Percentiles rank a stretch among this genome's conserved stretches.
Conservation (phyloP, 345 rosid species). For the Cochlearia excelsa region DNA sequence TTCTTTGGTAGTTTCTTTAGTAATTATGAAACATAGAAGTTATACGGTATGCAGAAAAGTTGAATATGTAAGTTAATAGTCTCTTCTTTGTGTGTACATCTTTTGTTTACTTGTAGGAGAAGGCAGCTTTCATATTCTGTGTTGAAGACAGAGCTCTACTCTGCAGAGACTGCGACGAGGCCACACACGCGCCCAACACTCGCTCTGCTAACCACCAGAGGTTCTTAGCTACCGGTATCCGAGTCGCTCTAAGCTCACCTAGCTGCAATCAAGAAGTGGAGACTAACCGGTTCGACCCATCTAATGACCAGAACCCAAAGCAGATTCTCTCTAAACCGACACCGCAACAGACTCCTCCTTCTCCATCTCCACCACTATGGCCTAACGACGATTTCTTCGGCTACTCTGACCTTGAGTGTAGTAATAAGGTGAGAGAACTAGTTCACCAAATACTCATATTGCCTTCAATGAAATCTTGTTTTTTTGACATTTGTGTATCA, state of each 20-base stretch:
- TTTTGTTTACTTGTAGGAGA: slow-evolving; percentile 61
- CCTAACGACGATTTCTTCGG: slow-evolving; percentile 64
- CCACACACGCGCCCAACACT: slow-evolving; percentile 72
- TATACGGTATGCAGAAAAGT: neutral
- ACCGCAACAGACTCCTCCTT: slow-evolving; percentile 38
- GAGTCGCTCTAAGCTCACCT: slow-evolving; percentile 61
- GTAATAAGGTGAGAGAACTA: slow-evolving; percentile 61
- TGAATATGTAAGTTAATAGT: slow-evolving; percentile 2
- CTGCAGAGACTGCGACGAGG: slow-evolving; percentile 82
- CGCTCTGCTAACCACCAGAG: slow-evolving; percentile 90
- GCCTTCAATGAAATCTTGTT: neutral
- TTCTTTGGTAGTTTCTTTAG: neutral
- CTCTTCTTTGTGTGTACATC: slow-evolving; percentile 21
- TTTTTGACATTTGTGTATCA: slow-evolving; percentile 5
- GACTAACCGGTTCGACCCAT: slow-evolving; percentile 55
- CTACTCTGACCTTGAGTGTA: slow-evolving; percentile 59
- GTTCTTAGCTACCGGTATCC: slow-evolving; percentile 87
- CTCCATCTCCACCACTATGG: slow-evolving; percentile 53
- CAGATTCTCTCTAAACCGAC: slow-evolving; percentile 40
- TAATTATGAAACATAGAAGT: no score
- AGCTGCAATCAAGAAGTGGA: slow-evolving; percentile 49
- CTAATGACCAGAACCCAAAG: slow-evolving; percentile 38
- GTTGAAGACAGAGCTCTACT: slow-evolving; percentile 96
- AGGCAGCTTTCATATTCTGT: slow-evolving; percentile 92
- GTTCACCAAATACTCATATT: neutral